These are phyloP conservation scores for Dendrobium huoshanense DNA, from an alignment of 106 monocot species.

Conservation along the genomic window DNA sequence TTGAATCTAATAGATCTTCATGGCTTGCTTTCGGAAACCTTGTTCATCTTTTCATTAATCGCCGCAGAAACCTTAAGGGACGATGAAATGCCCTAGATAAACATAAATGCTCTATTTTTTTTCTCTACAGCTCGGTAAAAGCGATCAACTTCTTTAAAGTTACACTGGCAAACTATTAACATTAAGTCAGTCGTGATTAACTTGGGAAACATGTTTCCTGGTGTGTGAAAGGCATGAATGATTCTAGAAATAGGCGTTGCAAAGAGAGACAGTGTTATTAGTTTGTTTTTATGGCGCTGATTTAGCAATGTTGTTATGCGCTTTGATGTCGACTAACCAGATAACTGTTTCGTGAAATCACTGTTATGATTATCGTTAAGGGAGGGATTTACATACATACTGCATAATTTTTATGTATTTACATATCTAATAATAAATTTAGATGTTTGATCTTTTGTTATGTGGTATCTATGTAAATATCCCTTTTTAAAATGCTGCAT, in stretches of 20 bases:
- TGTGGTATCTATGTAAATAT: too few relatives aligned
- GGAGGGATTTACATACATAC: too few relatives aligned
- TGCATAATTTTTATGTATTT: too few relatives aligned
- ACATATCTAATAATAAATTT: too few relatives aligned
- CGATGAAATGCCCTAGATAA: too few relatives aligned
- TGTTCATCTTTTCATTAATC: too few relatives aligned
- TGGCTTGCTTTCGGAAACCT: not conserved
- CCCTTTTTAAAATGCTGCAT: too few relatives aligned
- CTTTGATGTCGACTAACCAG: not conserved
- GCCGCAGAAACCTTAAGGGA: too few relatives aligned
- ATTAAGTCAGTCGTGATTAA: not conserved
- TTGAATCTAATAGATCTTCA: not conserved
- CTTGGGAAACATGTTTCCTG: not conserved
- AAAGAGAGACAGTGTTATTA: not conserved
- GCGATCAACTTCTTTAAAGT: not conserved
- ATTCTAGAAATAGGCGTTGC: not conserved
- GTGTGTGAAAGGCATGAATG: not conserved
- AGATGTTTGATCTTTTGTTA: too few relatives aligned
- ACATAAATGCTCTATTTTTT: too few relatives aligned
- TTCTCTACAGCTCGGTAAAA: not conserved
- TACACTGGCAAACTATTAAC: not conserved
- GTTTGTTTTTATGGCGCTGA: not conserved
- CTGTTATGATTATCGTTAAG: too few relatives aligned
- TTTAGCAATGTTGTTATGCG: not conserved
- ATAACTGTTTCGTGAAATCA: too few relatives aligned